These are phyloP conservation scores for Brasenia schreberi DNA, from an alignment of 164 flowering plant species.

Conservation along the genomic window DNA sequence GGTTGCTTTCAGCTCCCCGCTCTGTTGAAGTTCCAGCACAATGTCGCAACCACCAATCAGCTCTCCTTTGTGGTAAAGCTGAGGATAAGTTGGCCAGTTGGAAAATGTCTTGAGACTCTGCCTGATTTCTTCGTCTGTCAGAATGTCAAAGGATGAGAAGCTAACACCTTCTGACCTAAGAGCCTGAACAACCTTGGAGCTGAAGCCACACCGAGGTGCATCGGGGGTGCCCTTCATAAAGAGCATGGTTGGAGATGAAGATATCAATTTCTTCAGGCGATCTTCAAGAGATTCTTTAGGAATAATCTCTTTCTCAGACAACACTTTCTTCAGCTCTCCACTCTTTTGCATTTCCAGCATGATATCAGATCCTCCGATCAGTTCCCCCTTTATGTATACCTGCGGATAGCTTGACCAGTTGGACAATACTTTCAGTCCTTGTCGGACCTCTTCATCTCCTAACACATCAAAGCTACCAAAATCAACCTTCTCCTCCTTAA, in stretches of 20 bases:
- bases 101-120: conserved; percentile 75
- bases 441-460: conserved; percentile 77
- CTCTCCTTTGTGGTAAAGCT: conserved; percentile 86
- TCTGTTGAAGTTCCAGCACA: conserved; percentile 50
- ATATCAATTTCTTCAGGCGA: conserved; percentile 39
- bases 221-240: conserved; percentile 97
- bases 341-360: conserved; percentile 91
- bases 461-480: conserved; percentile 74
- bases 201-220: conserved; percentile 82
- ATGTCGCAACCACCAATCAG: conserved; percentile 92
- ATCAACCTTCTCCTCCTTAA: conserved; percentile 54
- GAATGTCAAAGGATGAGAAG: conserved; percentile 76
- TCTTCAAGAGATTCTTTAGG: conserved; percentile 45
- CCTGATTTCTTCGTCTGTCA: conserved; percentile 73
- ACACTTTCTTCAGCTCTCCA: conserved; percentile 59
- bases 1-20: conserved; percentile 69
- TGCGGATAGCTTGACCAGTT: conserved; percentile 99
- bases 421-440: conserved; percentile 81
- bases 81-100: conserved; percentile 96
- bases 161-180: conserved; percentile 51
- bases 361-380: conserved; percentile 91
- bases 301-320: conserved; percentile 52
- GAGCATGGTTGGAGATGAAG: conserved; percentile 64
- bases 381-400: conserved; percentile 72
- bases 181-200: conserved; percentile 81